These are phyloP conservation scores for Cymbopogon citratus DNA, from an alignment of 176 grass and related monocot genomes.

Conservation along the genomic window DNA sequence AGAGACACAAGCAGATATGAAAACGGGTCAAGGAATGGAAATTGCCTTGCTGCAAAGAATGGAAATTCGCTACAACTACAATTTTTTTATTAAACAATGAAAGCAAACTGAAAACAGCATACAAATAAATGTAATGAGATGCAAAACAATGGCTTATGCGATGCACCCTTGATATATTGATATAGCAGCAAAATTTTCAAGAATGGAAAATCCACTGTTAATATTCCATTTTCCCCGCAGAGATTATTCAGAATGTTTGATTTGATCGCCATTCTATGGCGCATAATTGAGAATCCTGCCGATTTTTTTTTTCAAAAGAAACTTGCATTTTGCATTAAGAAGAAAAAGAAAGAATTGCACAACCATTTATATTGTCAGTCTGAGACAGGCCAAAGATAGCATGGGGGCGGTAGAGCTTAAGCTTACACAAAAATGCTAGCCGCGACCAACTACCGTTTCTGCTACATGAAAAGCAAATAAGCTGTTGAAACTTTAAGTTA, in stretches of 20 bases:
- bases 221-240: background rate
- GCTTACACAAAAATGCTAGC: background rate
- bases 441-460: background rate
- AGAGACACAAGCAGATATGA: slow-evolving; percentile 1
- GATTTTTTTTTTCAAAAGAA: background rate
- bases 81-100: background rate
- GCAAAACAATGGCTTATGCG: background rate
- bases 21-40: too few relatives aligned
- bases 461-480: background rate
- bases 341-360: background rate
- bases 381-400: background rate
- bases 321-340: background rate
- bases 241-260: background rate
- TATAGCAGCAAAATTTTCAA: background rate
- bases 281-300: background rate
- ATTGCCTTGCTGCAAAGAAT: background rate
- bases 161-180: background rate
- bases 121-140: background rate
- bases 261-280: background rate
- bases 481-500: background rate
- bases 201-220: background rate
- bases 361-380: background rate
- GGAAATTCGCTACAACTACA: background rate
- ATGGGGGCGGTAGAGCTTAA: background rate
- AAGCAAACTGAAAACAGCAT: background rate